phyloP scores from a whole-genome alignment of 2,329 filamentous ascomycete species.

The Ophiognomonia clavigignenti-juglandacearum region DNA sequence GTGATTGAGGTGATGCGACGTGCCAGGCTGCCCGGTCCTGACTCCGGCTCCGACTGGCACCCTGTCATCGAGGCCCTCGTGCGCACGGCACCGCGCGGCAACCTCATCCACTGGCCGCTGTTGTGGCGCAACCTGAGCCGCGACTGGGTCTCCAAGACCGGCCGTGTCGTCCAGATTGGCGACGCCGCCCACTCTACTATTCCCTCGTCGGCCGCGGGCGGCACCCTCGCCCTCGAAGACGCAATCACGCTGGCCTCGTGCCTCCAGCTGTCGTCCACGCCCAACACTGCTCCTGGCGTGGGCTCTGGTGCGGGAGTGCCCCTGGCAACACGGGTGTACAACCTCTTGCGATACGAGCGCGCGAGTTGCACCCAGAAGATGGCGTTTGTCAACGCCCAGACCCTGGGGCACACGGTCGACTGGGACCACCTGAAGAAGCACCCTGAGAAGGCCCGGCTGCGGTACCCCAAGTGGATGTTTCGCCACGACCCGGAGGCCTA shows the following conservation, averaged over 20 bases:
- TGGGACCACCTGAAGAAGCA: slow-evolving; percentile 28
- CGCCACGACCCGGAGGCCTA: slow-evolving; percentile 32
- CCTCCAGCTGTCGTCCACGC: slow-evolving; percentile 21
- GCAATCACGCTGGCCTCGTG: slow-evolving; percentile 29
- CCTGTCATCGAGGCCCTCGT: slow-evolving; percentile 10
- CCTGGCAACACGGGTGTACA: slow-evolving; percentile 29
- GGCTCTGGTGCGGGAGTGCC: not conserved
- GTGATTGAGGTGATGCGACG: not conserved
- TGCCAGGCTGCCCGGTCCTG: too few relatives aligned
- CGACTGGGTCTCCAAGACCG: slow-evolving; percentile 27
- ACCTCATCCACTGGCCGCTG: slow-evolving; percentile 34
- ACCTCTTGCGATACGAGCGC: slow-evolving; percentile 31
- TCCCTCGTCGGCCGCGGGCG: slow-evolving; percentile 32
- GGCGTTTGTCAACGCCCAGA: slow-evolving; percentile 31
- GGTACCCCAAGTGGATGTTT: slow-evolving; percentile 32
- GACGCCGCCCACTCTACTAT: slow-evolving; percentile 33
- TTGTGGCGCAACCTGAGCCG: slow-evolving; percentile 33
- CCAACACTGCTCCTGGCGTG: too few relatives aligned
- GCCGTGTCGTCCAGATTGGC: slow-evolving; percentile 29
- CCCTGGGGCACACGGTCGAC: slow-evolving; percentile 29
- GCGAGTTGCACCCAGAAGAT: slow-evolving; percentile 33
- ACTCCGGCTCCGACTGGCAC: slow-evolving; percentile 12
- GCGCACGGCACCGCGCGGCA: slow-evolving; percentile 20
- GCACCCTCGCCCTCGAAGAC: slow-evolving; percentile 34
- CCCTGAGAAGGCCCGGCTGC: slow-evolving; percentile 29